Evolutionary conservation across 2,329 filamentous ascomycete species (phyloP), one percentile per base, ranked within the genome.

Genomic region (Fusarium sp.): DNA sequence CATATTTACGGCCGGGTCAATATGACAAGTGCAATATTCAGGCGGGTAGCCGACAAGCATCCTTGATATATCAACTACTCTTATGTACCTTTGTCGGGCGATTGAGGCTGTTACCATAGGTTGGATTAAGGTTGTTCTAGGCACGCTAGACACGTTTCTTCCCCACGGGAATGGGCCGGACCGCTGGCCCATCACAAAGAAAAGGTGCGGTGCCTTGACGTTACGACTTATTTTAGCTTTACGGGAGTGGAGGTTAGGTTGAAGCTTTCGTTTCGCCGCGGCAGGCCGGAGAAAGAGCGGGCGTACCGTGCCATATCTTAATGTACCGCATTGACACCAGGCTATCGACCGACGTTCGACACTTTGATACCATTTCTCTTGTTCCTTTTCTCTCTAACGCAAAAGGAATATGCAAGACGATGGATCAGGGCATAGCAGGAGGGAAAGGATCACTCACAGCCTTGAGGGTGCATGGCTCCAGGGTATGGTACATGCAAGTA

Each of bases 81-180:
- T 18, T 39, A 39, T 61, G 20, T 20, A 34, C 33, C 13, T 36
- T 15, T 26, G 44, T 38, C 36, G 39, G 10, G 20, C 7, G 28
- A 44, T 31, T 24, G 36, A 33, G 26, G 24, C 28, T 64, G 34
- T 36, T 63, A 24, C 22, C 22, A 24, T 24, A 54, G 50, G 62
- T 69, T 70, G n/a, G 62, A 59, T 70, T 70, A 70, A 71, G 54
- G 67, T 71, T 70, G 42, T 46, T 17, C 28, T 34, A n/a, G 22
- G 31, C n/a, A 57, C 67, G 67, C 67, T 71, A 70, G 64, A 60
- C 34, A 56, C 38, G 46, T 39, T 51, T 57, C 40, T 40, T 31
- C 24, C 46, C 20, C 36, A 33, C 54, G 34, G 61, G 51, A 63
- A 58, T 39, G 66, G 44, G 57, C 36, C 62, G 66, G 66, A 67